These are phyloP conservation scores for Rhodotorula sphaerocarpa DNA, from an alignment of 768 basidiomycete genomes.

Conservation along the genomic window DNA sequence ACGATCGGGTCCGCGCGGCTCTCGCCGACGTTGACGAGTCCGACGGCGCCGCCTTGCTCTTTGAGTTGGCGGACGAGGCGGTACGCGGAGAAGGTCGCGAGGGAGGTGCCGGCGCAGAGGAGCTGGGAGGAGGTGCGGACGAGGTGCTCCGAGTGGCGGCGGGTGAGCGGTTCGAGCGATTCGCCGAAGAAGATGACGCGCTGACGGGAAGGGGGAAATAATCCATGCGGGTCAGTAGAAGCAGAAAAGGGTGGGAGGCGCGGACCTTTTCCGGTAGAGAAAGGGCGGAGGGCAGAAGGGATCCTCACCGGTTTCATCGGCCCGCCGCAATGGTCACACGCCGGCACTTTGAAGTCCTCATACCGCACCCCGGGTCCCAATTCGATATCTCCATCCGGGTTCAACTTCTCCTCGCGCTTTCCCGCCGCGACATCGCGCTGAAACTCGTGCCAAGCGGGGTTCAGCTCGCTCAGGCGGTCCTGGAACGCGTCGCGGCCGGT, in stretches of 20 bases:
- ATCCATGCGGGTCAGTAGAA: not conserved
- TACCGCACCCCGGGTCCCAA: slow-evolving; percentile 23
- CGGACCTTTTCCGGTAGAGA: too few relatives aligned
- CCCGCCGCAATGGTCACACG: slow-evolving; percentile 20
- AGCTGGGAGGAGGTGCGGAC: slow-evolving; percentile 59
- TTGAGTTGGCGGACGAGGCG: slow-evolving; percentile 72
- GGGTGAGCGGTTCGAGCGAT: slow-evolving; percentile 14
- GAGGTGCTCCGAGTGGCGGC: slow-evolving; percentile 8
- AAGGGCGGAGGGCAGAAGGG: not conserved
- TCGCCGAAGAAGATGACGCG: slow-evolving; percentile 31
- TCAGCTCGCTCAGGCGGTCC: slow-evolving; percentile 17
- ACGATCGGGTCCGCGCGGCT: slow-evolving; percentile 63
- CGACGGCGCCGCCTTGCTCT: slow-evolving; percentile 63
- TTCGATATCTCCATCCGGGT: slow-evolving; percentile 36
- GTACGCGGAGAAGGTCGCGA: slow-evolving; percentile 89
- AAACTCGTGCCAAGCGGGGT: slow-evolving; percentile 28
- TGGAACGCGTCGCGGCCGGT: slow-evolving; percentile 33
- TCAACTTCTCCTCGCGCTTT: slow-evolving; percentile 18
- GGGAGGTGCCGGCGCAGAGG: slow-evolving; percentile 76
- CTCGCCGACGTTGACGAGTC: slow-evolving; percentile 80
- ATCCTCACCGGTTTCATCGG: slow-evolving; percentile 24
- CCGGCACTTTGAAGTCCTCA: slow-evolving; percentile 29
- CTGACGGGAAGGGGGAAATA: not conserved
- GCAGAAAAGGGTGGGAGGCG: too few relatives aligned
- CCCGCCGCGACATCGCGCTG: slow-evolving; percentile 16